Percentiles rank a stretch among this genome's conserved stretches.
Evolutionary conservation across 164 flowering plant species (phyloP).

Genomic region (Taxillus chinensis): DNA sequence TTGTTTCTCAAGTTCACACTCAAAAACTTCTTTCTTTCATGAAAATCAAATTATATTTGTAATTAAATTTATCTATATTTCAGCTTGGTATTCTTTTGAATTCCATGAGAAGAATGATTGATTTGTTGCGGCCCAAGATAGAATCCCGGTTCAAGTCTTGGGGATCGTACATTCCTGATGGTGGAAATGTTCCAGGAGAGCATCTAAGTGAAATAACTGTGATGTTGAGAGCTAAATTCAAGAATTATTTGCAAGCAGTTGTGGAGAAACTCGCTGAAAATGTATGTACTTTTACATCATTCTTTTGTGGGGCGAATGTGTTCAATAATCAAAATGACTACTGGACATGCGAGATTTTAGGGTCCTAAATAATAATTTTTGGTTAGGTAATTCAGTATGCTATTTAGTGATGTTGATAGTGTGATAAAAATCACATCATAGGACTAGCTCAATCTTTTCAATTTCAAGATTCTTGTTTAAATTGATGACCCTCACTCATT

Average conservation of each 20-base stretch:
- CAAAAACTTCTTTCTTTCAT: no score
- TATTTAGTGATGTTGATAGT: no score
- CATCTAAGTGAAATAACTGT: not conserved
- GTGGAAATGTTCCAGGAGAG: not conserved
- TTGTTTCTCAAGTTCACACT: not conserved
- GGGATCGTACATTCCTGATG: not conserved
- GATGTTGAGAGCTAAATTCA: conserved; percentile 2
- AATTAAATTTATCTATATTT: not conserved
- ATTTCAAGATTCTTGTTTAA: no score
- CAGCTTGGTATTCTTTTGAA: conserved; percentile 1
- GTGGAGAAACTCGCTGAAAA: not conserved
- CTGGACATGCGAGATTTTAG: not conserved
- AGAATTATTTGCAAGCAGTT: conserved; percentile 1
- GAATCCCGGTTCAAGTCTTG: not conserved
- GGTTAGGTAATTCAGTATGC: no score
- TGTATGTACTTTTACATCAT: not conserved
- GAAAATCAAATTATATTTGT: no score
- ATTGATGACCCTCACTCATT: no score
- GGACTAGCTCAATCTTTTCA: no score
- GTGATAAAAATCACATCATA: no score
- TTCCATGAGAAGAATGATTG: conserved; percentile 2
- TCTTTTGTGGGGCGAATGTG: no score
- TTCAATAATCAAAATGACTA: not conserved
- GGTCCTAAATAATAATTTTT: no score
- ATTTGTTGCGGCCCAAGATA: conserved; percentile 1